Evolutionary conservation across 2,329 filamentous ascomycete species (phyloP).

Genomic region (Fusarium sp.): DNA sequence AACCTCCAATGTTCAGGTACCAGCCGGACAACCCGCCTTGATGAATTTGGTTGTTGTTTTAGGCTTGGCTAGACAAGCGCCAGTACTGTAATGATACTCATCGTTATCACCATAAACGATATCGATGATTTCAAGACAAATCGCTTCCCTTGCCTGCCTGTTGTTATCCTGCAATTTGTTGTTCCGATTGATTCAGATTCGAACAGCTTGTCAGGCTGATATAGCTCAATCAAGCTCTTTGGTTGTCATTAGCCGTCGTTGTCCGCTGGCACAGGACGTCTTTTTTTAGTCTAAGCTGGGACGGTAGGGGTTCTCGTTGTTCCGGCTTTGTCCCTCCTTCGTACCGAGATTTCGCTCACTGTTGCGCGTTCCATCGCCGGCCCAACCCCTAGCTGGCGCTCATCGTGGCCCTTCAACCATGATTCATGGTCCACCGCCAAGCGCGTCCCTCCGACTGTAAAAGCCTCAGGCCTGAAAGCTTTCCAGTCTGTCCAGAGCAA

Average conservation of each 20-base stretch:
- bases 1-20: constrained; percentile 40
- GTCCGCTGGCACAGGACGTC: constrained; percentile 42
- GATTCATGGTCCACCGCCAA: constrained; percentile 54
- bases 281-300: constrained; percentile 35
- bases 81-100: constrained; percentile 16
- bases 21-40: constrained; percentile 26
- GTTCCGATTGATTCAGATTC: not conserved
- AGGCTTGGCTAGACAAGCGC: constrained; percentile 24
- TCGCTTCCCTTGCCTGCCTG: not conserved
- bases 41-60: constrained; percentile 32
- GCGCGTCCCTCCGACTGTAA: constrained; percentile 50
- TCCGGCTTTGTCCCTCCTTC: constrained; percentile 46
- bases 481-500: constrained; percentile 47
- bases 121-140: not conserved
- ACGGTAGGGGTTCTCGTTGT: constrained; percentile 44
- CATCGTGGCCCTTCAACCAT: constrained; percentile 48
- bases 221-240: not conserved
- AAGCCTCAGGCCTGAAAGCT: constrained; percentile 53
- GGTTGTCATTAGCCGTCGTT: constrained; percentile 45
- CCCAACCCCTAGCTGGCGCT: constrained; percentile 43
- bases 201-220: not conserved
- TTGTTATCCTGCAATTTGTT: not conserved
- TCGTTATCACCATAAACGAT: constrained; percentile 3
- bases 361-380: constrained; percentile 48
- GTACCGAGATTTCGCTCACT: constrained; percentile 49